These are phyloP conservation scores for Asterophora parasitica DNA, from an alignment of 768 basidiomycete genomes.

Conservation along the genomic window DNA sequence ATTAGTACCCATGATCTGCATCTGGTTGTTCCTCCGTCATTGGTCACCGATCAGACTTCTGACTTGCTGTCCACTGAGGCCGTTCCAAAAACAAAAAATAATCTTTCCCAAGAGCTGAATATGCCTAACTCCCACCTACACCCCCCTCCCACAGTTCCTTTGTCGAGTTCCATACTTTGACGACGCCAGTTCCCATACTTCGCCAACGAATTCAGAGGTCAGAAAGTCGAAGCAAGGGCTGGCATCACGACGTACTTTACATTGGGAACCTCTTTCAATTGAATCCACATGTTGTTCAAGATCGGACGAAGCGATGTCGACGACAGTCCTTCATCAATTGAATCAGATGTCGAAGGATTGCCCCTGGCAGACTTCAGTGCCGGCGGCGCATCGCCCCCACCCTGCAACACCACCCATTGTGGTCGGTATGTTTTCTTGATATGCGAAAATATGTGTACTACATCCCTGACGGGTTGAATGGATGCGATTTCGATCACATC, in stretches of 20 bases:
- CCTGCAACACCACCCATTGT: slow-evolving; percentile 65
- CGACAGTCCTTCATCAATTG: neutral
- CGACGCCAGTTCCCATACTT: slow-evolving; percentile 70
- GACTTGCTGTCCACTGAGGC: neutral
- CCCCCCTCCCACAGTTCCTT: slow-evolving; percentile 42
- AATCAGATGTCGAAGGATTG: slow-evolving; percentile 13
- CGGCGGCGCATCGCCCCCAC: slow-evolving; percentile 43
- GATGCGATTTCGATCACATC: slow-evolving; percentile 32
- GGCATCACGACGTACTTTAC: slow-evolving; percentile 51
- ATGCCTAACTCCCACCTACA: slow-evolving; percentile 2
- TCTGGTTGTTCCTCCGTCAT: neutral
- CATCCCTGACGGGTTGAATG: slow-evolving; percentile 53
- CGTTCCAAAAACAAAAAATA: neutral
- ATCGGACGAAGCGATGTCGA: slow-evolving; percentile 8
- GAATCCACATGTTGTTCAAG: slow-evolving; percentile 47
- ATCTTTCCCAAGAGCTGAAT: neutral
- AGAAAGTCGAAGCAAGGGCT: slow-evolving; percentile 10
- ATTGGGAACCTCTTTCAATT: slow-evolving; percentile 46
- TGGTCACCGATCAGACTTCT: neutral
- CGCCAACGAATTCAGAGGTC: slow-evolving; percentile 9
- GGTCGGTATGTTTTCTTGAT: slow-evolving; percentile 81
- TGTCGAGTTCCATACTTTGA: slow-evolving; percentile 68
- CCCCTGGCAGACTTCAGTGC: slow-evolving; percentile 13
- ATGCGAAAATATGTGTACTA: slow-evolving; percentile 86
- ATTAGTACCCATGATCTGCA: too few relatives aligned